Evolutionary conservation across 441 rosid genomes (phyloP).

Genomic region (Gossypium davidsonii): DNA sequence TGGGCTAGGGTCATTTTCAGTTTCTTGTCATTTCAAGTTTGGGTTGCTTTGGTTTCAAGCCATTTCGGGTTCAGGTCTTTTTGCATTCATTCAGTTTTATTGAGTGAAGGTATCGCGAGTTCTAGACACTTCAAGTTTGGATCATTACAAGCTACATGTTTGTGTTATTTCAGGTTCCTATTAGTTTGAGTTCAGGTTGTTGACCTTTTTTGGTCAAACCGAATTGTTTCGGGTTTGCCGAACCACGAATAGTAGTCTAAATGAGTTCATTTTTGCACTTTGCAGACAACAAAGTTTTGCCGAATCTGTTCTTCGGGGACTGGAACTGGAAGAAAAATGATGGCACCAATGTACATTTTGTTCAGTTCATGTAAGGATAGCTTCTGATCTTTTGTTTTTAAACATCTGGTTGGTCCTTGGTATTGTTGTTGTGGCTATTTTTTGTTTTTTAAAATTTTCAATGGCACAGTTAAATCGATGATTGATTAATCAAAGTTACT

Average conservation of each 20-base stretch:
- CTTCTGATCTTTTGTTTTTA: background rate
- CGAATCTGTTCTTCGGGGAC: constrained; percentile 59
- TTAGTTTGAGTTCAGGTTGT: no score
- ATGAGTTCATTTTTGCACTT: constrained; percentile 13
- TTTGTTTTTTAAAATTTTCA: background rate
- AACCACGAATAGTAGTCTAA: constrained; percentile 3
- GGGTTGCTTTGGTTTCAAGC: no score
- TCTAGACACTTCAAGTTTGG: no score
- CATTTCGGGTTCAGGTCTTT: no score
- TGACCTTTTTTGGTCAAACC: no score
- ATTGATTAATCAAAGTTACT: background rate
- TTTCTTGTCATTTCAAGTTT: no score
- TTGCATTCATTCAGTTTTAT: no score
- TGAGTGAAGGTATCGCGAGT: no score
- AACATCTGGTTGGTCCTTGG: background rate
- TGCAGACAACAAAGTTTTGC: constrained; percentile 90
- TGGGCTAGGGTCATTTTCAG: no score
- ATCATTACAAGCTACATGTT: no score
- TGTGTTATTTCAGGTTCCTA: no score
- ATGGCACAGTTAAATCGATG: background rate
- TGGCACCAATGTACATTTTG: background rate
- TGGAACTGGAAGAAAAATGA: constrained; percentile 76
- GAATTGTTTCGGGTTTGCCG: background rate
- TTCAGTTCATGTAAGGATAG: background rate
- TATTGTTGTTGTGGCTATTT: background rate